Evolutionary conservation across 2,329 filamentous ascomycete genomes (phyloP), one percentile per base, ranked within the genome.

Genomic region (Aureobasidium sp.): DNA sequence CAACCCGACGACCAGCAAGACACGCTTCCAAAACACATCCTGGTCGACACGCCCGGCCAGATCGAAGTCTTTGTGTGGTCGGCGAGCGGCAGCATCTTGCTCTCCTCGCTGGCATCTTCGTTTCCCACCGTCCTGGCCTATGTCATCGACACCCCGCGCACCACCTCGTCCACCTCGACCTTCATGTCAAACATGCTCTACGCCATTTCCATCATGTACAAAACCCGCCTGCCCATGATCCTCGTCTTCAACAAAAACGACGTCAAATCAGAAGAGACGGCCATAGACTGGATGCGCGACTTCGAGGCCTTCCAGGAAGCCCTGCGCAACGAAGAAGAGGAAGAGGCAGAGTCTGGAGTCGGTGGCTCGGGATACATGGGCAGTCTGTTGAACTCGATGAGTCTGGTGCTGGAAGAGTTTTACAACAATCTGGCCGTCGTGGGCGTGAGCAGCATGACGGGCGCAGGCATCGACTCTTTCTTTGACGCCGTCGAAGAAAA

Each of bases 101-200:
- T 98, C 45, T 90, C 95, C 66, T 91, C 88, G 12, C 78, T 98
- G 47, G 93, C 94, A 0, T 93, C 88, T 3, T 90, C 87, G 0
- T 97, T 98, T 67, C 93, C 94, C 0, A 98, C 94, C 0, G 89
- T 98, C 35, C 89, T 98, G 62, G 93, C 93, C 54, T 98, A 97
- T 71, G 81, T 98, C 56, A 95, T 98, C 69, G 93, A 98, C 70
- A 98, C 93, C 1, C 93, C 94, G 3, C 84, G 93, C 51, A 59
- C 90, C 19, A 95, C 90, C 12, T 83, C 86, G 30, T 95, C 89
- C 34, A 97, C 93, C 0, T 90, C 86, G 58, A 98, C 93, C 0
- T 98, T 98, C 71, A 98, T 98, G 93, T 94, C 88, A 68, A 98
- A 98, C 72, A 98, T 98, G 93, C 83, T 98, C 38, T 98, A 98